Evolutionary conservation across 208 protist species (phyloP), one percentile per base, ranked within the genome.

Genomic region (Leishmania tarentolae): DNA sequence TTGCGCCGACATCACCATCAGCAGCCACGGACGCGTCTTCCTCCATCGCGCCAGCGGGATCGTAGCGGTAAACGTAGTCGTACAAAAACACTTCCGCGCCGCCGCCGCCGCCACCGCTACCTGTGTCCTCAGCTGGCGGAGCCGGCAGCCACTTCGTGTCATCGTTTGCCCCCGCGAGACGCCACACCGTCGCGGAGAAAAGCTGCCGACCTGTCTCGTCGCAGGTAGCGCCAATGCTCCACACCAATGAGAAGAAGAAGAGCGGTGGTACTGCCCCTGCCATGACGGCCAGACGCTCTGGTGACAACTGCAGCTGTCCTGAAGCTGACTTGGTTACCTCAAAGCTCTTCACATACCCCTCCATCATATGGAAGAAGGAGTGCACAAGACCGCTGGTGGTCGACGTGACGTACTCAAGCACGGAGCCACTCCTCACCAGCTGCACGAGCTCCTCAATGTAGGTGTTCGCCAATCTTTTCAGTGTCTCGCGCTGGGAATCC

Each of bases 171-270:
- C 46, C 73, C 2, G 97, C 92, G 69, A 96, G 69, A 37, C 84
- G 63, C 28, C 95, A 86, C 68, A 99, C 76, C 76, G 86, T 97
- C 13, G 86, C 70, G 79, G 95, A 95, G 86, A 99, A 99, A n/a
- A 84, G 61, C 50, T 91, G 89, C 19, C 98, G 92, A 1, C 97
- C 91, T 3, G 68, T 85, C 57, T 94, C 91, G 85, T 99, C 95
- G 85, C 95, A 98, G 1, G 95, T 98, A 1, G 93, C 97, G 8
- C 99, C 99, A 19, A 99, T 86, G 47, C 94, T 97, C 99, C 99
- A 99, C 19, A 99, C 85, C 9, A 99, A 72, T 15, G 96, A 92
- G 80, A 99, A 99, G 82, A 99, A 94, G 88, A 99, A 99, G 52
- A 99, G 87, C n/a, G 87, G 86, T 50, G 88, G 84, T n/a, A 96